Percentiles rank a stretch among this genome's conserved stretches.
Evolutionary conservation across 495 filamentous ascomycete genomes (phyloP).

Genomic region (Xanthoparmelia taractica): DNA sequence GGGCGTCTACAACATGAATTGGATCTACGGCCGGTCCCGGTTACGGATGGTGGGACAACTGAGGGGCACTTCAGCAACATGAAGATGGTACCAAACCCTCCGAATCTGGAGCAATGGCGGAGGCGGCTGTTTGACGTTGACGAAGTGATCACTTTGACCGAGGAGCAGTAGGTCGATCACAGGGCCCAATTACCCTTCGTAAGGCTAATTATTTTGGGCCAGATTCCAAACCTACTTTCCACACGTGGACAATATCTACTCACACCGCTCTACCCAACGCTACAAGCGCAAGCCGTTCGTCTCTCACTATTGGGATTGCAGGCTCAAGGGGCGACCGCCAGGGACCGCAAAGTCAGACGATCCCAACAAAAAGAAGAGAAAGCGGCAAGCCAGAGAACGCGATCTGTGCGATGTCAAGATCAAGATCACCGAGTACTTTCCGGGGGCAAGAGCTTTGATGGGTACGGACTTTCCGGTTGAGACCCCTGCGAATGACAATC

Average conservation of each 20-base stretch:
- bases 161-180: conserved; percentile 61
- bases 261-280: conserved; percentile 76
- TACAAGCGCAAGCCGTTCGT: conserved; percentile 81
- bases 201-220: conserved; percentile 2
- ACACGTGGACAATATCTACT: conserved; percentile 87
- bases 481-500: conserved; percentile 28
- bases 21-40: conserved; percentile 30
- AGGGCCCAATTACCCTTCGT: conserved; percentile 15
- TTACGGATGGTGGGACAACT: conserved; percentile 27
- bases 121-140: conserved; percentile 70
- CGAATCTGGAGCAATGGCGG: conserved; percentile 65
- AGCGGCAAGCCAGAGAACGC: conserved; percentile 64
- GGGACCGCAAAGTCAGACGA: conserved; percentile 80
- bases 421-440: conserved; percentile 79
- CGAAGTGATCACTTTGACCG: conserved; percentile 62
- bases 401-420: conserved; percentile 89
- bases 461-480: conserved; percentile 28
- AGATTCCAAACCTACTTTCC: conserved; percentile 87
- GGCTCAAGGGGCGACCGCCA: conserved; percentile 75
- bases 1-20: conserved; percentile 34
- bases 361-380: conserved; percentile 83
- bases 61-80: conserved; percentile 49
- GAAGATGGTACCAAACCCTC: conserved; percentile 57
- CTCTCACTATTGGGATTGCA: conserved; percentile 86
- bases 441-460: conserved; percentile 38